A percentile compares a stretch with the other conserved stretches of the same genome.
These are phyloP conservation scores for Lojkania enalia DNA, from an alignment of 2,329 filamentous ascomycete species.

Conservation along the genomic window DNA sequence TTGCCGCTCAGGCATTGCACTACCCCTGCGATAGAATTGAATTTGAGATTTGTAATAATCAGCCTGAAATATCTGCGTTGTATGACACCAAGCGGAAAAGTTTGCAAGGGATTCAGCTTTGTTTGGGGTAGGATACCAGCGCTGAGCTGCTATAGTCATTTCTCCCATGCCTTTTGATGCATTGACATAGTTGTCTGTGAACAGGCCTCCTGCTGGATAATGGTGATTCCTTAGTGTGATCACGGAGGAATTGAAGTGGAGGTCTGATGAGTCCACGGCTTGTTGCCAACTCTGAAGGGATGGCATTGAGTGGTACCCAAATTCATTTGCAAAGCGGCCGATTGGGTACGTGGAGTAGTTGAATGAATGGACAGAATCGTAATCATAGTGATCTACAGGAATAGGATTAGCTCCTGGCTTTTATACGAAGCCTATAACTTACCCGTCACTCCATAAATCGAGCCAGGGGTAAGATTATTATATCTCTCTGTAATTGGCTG, in stretches of 20 bases:
- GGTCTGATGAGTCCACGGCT: conserved; percentile 54
- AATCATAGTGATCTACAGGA: conserved; percentile 64
- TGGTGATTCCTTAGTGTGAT: conserved; percentile 64
- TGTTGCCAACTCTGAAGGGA: conserved; percentile 62
- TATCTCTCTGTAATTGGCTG: conserved; percentile 62
- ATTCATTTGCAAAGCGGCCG: conserved; percentile 65
- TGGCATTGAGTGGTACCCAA: conserved; percentile 66
- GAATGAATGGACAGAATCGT: conserved; percentile 57
- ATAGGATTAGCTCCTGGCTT: not conserved
- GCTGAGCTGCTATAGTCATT: conserved; percentile 60
- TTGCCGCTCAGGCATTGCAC: conserved; percentile 60
- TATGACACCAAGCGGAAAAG: conserved; percentile 64
- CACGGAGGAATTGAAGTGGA: conserved; percentile 61
- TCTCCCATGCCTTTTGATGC: conserved; percentile 55
- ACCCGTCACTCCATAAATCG: conserved; percentile 62
- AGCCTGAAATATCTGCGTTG: conserved; percentile 67
- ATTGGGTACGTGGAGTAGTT: conserved; percentile 60
- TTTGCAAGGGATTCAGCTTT: conserved; percentile 59
- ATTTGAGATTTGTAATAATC: conserved; percentile 65
- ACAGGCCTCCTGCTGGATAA: conserved; percentile 55
- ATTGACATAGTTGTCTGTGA: conserved; percentile 52
- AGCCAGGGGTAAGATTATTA: conserved; percentile 55
- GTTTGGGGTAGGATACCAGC: conserved; percentile 61
- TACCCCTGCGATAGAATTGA: conserved; percentile 63
- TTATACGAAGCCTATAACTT: conserved; percentile 5